Conservation (phyloP, 768 basidiomycete genomes). For the Suillus fuscotomentosus region DNA sequence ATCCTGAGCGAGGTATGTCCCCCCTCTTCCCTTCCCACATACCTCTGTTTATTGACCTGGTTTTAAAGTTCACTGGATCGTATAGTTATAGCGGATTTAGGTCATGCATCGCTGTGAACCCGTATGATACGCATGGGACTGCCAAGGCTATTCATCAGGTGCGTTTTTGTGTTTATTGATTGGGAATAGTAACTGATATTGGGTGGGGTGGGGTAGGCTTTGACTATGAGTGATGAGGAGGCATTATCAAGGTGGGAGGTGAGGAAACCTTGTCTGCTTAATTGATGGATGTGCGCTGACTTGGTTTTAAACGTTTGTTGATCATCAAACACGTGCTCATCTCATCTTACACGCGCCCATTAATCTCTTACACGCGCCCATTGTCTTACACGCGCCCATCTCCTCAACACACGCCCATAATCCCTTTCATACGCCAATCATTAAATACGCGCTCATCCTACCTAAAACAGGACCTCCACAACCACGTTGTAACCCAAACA, state of each 20-base stretch:
- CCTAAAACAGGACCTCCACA: conserved; percentile 61
- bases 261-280: conserved; percentile 16
- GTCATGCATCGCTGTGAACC: conserved; percentile 83
- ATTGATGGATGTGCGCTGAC: background rate
- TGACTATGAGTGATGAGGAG: conserved; percentile 78
- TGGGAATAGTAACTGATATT: background rate
- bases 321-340: background rate
- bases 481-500: conserved; percentile 83
- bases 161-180: background rate
- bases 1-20: conserved; percentile 71
- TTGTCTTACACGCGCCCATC: background rate
- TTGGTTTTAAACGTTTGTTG: background rate
- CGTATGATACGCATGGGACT: conserved; percentile 83
- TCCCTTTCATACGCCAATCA: background rate
- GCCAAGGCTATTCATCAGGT: conserved; percentile 71
- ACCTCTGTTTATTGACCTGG: conserved; percentile 5
- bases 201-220: conserved; percentile 38
- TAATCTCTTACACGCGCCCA: background rate
- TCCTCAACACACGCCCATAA: background rate
- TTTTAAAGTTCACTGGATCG: conserved; percentile 74
- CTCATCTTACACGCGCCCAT: background rate
- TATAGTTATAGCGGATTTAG: conserved; percentile 87
- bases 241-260: conserved; percentile 75
- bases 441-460: background rate
- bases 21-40: background rate